A percentile compares a stretch with the other conserved stretches of the same genome.
phyloP scores from a whole-genome alignment of 495 filamentous ascomycete genomes.

The Penicillium steckii region DNA sequence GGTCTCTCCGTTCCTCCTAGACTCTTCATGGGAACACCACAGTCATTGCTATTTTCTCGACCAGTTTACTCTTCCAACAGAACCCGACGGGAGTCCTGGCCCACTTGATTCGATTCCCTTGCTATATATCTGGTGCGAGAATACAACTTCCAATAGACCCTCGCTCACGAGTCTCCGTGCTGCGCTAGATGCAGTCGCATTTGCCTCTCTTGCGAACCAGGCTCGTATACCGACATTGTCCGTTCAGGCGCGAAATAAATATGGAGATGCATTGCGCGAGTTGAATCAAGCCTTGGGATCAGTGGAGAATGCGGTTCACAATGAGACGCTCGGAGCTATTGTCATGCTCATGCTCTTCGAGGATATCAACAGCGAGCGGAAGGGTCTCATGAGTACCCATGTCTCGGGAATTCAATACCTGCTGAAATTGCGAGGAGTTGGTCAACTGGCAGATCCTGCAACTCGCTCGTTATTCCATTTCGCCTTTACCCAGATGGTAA shows the following conservation, averaged over 20 bases:
- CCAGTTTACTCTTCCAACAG: conserved; percentile 11
- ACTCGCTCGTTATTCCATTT: conserved; percentile 18
- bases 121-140: conserved; percentile 12
- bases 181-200: conserved; percentile 14
- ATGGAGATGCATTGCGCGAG: conserved; percentile 9
- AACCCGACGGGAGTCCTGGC: conserved; percentile 9
- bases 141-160: conserved; percentile 1
- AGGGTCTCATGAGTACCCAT: conserved; percentile 18
- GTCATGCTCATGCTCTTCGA: conserved; percentile 16
- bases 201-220: conserved; percentile 9
- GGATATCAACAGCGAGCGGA: conserved; percentile 11
- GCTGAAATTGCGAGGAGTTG: conserved; percentile 6
- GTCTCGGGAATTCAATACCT: conserved; percentile 11
- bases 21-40: conserved; percentile 12
- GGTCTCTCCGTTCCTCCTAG: conserved; percentile 3
- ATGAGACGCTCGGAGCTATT: conserved; percentile 14
- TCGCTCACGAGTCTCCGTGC: conserved; percentile 8
- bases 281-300: conserved; percentile 3
- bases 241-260: conserved; percentile 5
- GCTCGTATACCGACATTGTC: conserved; percentile 1
- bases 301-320: conserved; percentile 4
- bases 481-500: conserved; percentile 17
- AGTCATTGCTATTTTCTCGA: conserved; percentile 18
- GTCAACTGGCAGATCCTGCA: conserved; percentile 8
- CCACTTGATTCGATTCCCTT: conserved; percentile 14